A percentile compares a stretch with the other conserved stretches of the same genome.
Evolutionary conservation across 2,329 filamentous ascomycete species (phyloP).

Genomic region (Colletotrichum limetticola): DNA sequence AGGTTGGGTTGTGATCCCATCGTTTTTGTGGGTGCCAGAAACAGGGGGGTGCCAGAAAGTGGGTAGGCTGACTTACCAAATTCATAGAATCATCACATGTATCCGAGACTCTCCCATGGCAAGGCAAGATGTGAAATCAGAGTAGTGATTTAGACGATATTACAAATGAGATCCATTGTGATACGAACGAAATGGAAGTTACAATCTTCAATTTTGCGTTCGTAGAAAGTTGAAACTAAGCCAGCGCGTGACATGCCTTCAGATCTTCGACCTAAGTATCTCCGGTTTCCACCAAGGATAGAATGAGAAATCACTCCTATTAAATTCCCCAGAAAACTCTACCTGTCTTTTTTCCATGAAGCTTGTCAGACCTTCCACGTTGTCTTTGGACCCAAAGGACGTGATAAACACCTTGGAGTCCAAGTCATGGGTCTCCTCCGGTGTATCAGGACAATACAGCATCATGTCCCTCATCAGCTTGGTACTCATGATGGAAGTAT

Average conservation of each 20-base stretch:
- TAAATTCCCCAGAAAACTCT: not conserved
- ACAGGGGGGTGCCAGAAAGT: too few relatives aligned
- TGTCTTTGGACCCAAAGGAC: not conserved
- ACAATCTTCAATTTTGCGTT: too few relatives aligned
- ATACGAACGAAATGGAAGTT: too few relatives aligned
- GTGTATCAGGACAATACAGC: constrained; percentile 16
- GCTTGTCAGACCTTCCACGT: not conserved
- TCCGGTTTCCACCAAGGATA: constrained; percentile 1
- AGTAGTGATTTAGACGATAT: too few relatives aligned
- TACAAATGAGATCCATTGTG: too few relatives aligned
- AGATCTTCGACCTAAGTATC: not conserved
- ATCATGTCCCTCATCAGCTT: constrained; percentile 34
- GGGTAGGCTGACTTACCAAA: too few relatives aligned
- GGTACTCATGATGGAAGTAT: constrained; percentile 24
- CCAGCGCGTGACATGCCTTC: not conserved
- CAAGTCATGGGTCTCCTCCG: constrained; percentile 16
- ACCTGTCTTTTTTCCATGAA: not conserved
- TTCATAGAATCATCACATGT: too few relatives aligned
- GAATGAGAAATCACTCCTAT: not conserved
- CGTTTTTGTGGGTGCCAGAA: too few relatives aligned
- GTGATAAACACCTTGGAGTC: constrained; percentile 1
- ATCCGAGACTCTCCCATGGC: too few relatives aligned
- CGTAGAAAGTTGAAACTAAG: too few relatives aligned
- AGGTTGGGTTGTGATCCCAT: too few relatives aligned
- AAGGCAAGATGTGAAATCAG: too few relatives aligned